A percentile compares a stretch with the other conserved stretches of the same genome.
phyloP scores from a whole-genome alignment of 2,329 filamentous ascomycete species.

The Colletotrichum tamarilloi region DNA sequence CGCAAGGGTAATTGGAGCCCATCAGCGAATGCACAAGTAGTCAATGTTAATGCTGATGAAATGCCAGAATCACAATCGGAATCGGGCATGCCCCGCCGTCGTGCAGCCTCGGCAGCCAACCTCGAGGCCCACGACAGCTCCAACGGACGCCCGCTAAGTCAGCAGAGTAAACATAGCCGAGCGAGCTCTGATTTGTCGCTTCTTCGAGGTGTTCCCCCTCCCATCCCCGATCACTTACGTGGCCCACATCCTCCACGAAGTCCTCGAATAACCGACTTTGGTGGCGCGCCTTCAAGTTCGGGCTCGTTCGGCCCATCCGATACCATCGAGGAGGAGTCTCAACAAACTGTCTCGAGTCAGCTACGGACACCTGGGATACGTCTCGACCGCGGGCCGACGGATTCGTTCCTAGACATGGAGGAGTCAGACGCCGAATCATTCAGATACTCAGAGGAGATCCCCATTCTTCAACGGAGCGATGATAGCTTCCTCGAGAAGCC shows the following conservation, averaged over 20 bases:
- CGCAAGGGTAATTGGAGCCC: conserved; percentile 71
- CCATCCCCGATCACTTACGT: conserved; percentile 54
- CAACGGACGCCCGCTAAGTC: conserved; percentile 64
- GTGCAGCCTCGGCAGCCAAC: conserved; percentile 71
- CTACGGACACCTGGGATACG: conserved; percentile 64
- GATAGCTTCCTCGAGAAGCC: conserved; percentile 68
- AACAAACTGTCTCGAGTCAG: conserved; percentile 60
- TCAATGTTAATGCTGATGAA: conserved; percentile 28
- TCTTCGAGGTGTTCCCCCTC: conserved; percentile 63
- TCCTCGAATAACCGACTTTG: conserved; percentile 59
- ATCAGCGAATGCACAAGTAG: conserved; percentile 1
- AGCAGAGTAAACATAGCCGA: conserved; percentile 74
- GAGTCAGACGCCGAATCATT: conserved; percentile 77
- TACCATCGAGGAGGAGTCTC: conserved; percentile 44
- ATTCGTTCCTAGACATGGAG: conserved; percentile 74
- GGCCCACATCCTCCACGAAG: conserved; percentile 42
- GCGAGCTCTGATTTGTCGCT: conserved; percentile 78
- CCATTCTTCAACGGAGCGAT: conserved; percentile 74
- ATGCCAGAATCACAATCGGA: conserved; percentile 45
- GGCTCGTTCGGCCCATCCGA: conserved; percentile 51
- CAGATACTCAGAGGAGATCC: conserved; percentile 74
- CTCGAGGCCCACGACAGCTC: conserved; percentile 66
- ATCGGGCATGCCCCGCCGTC: conserved; percentile 57
- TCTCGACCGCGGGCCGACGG: conserved; percentile 58
- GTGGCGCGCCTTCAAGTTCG: conserved; percentile 43